Evolutionary conservation across 305 asterid species (phyloP).

Genomic region (Striga hermonthica): DNA sequence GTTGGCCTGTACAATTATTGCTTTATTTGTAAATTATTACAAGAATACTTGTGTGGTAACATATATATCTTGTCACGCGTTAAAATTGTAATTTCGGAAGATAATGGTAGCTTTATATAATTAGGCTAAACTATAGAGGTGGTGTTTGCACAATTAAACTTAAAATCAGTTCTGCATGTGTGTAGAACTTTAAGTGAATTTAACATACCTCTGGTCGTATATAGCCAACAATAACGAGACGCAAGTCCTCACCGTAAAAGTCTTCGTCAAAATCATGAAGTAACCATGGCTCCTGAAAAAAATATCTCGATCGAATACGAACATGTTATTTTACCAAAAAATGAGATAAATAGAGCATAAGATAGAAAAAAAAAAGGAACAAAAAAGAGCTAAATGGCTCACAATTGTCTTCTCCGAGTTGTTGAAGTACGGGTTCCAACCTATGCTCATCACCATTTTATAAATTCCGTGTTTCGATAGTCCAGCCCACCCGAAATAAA

Average conservation of each 20-base stretch:
- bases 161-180: not conserved
- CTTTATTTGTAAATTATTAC: no score
- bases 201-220: constrained; percentile 73
- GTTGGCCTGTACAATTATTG: constrained; percentile 46
- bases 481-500: constrained; percentile 93
- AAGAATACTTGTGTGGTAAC: no score
- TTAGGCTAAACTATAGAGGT: not conserved
- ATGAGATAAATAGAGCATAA: not conserved
- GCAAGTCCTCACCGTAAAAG: constrained; percentile 81
- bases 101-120: no score
- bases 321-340: constrained; percentile 3
- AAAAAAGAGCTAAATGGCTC: constrained; percentile 33
- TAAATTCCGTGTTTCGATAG: constrained; percentile 59
- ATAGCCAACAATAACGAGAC: constrained; percentile 75
- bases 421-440: constrained; percentile 92
- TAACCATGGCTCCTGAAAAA: constrained; percentile 88
- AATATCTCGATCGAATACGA: constrained; percentile 20
- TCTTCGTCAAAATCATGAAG: constrained; percentile 80
- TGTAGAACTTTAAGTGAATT: not conserved
- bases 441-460: constrained; percentile 95
- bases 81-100: not conserved
- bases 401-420: constrained; percentile 90
- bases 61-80: no score
- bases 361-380: not conserved
- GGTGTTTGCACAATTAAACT: not conserved